These are phyloP conservation scores for Colletotrichum somersetense DNA, from an alignment of 2,329 filamentous ascomycete genomes.

Conservation along the genomic window DNA sequence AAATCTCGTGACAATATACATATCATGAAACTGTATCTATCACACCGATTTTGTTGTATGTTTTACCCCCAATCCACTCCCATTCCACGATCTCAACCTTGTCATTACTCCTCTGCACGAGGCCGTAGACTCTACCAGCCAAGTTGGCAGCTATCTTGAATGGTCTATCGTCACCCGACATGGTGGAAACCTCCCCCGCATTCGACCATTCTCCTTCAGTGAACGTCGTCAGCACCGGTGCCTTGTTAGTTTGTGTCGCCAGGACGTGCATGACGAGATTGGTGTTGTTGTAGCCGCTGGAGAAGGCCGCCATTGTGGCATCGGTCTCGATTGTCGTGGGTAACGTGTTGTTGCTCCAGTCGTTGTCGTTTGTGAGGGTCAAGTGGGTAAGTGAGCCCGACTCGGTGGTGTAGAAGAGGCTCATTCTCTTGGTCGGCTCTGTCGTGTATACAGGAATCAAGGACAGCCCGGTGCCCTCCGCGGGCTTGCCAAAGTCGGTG, in stretches of 20 bases:
- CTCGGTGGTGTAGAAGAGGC: slow-evolving; percentile 30
- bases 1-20: no score
- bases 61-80: slow-evolving; percentile 41
- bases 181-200: slow-evolving; percentile 16
- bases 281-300: slow-evolving; percentile 32
- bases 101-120: slow-evolving; percentile 16
- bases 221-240: slow-evolving; percentile 21
- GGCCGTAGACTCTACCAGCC: slow-evolving; percentile 37
- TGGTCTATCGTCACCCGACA: slow-evolving; percentile 33
- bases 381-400: slow-evolving; percentile 20
- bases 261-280: slow-evolving; percentile 37
- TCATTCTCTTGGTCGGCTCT: slow-evolving; percentile 20
- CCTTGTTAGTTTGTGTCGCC: slow-evolving; percentile 9
- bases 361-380: slow-evolving; percentile 19
- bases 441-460: slow-evolving; percentile 31
- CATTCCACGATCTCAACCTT: slow-evolving; percentile 39
- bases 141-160: slow-evolving; percentile 33
- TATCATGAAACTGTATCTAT: slow-evolving; percentile 25
- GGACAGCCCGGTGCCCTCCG: slow-evolving; percentile 24
- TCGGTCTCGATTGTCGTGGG: slow-evolving; percentile 23
- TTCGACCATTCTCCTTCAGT: slow-evolving; percentile 29
- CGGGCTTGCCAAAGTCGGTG: slow-evolving; percentile 29
- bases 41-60: slow-evolving; percentile 36
- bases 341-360: slow-evolving; percentile 24
- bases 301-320: slow-evolving; percentile 33